Conservation (phyloP, 129 eudicot genomes). For the Arctium lappa region DNA sequence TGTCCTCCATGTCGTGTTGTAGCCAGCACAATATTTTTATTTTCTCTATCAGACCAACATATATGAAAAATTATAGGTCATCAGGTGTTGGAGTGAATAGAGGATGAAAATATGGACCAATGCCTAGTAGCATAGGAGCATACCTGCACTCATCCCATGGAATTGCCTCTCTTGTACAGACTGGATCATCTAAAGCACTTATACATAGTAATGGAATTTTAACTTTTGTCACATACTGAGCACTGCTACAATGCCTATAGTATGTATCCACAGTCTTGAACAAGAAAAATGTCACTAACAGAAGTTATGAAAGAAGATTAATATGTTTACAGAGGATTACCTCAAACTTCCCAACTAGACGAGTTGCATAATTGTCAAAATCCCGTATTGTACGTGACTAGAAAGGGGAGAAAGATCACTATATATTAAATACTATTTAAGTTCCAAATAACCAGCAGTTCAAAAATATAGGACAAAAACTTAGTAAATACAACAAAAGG, state of each 20-base stretch:
- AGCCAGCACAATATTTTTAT: constrained; percentile 81
- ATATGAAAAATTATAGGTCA: background rate
- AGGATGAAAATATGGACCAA: background rate
- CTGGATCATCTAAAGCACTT: constrained; percentile 91
- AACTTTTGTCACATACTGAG: constrained; percentile 60
- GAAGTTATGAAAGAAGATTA: background rate
- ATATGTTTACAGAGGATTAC: constrained; percentile 33
- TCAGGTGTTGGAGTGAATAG: background rate
- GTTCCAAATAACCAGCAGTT: background rate
- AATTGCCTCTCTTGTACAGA: constrained; percentile 92
- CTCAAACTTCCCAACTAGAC: constrained; percentile 84
- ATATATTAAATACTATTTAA: background rate
- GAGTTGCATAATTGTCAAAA: constrained; percentile 83
- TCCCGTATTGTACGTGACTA: constrained; percentile 92
- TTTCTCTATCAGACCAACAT: constrained; percentile 45
- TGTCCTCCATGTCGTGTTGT: constrained; percentile 91
- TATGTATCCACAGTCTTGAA: constrained; percentile 89
- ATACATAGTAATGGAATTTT: constrained; percentile 83
- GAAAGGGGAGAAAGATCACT: constrained; percentile 1
- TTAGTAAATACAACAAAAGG: background rate
- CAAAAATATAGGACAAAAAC: background rate
- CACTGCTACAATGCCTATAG: constrained; percentile 83
- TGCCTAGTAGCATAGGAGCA: background rate
- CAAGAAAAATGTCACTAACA: constrained; percentile 19
- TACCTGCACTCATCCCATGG: constrained; percentile 99